These are phyloP conservation scores for Kwoniella bestiolae DNA, from an alignment of 768 basidiomycete genomes.

Conservation along the genomic window DNA sequence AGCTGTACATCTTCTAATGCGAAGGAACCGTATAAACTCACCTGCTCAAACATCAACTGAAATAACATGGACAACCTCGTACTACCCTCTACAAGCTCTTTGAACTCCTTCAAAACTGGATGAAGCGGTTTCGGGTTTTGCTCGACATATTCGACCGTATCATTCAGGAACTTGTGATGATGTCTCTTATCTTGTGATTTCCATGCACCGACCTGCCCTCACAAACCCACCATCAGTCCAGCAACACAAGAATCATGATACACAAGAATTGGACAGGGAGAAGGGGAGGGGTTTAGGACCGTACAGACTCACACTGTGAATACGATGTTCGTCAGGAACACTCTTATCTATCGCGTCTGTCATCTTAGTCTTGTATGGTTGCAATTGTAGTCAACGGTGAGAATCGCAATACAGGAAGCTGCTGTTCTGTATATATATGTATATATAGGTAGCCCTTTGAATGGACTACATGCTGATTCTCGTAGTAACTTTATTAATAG, in stretches of 20 bases:
- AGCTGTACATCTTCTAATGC: too few relatives aligned
- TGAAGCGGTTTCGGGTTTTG: conserved; percentile 50
- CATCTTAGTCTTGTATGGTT: conserved; percentile 26
- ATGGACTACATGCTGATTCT: neutral
- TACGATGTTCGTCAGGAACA: conserved; percentile 52
- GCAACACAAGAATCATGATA: neutral
- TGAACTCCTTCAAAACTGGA: conserved; percentile 55
- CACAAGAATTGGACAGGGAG: too few relatives aligned
- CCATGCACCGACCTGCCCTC: conserved; percentile 48
- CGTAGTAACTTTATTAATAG: neutral
- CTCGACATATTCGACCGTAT: conserved; percentile 53
- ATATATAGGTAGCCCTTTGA: too few relatives aligned
- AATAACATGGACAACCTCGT: conserved; percentile 57
- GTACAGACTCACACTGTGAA: conserved; percentile 39
- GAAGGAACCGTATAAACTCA: too few relatives aligned
- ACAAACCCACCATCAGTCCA: neutral
- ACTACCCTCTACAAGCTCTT: conserved; percentile 53
- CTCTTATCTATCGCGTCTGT: conserved; percentile 34
- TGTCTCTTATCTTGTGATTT: conserved; percentile 54
- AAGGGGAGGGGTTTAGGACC: too few relatives aligned
- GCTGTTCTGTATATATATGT: neutral
- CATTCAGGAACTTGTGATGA: conserved; percentile 51
- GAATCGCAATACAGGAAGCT: too few relatives aligned
- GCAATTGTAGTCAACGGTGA: too few relatives aligned
- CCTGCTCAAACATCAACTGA: conserved; percentile 54